Evolutionary conservation across 768 basidiomycete genomes (phyloP).

Genomic region (Infundibulicybe gibba): DNA sequence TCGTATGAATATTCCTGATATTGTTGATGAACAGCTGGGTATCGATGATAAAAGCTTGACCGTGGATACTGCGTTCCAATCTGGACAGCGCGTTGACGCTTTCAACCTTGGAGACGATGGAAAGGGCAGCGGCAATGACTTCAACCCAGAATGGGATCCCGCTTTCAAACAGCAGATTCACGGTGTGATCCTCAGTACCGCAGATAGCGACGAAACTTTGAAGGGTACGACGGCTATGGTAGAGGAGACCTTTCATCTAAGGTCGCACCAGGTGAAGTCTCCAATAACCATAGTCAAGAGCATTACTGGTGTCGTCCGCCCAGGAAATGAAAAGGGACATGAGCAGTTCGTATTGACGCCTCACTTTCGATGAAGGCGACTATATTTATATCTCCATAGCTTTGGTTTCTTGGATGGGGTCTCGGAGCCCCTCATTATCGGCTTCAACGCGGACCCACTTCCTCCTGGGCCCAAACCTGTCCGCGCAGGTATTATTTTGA

Average conservation of each 20-base stretch:
- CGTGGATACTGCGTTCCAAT: slow-evolving; percentile 27
- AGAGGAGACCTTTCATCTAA: no score
- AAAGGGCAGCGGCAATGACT: slow-evolving; percentile 6
- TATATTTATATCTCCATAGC: no score
- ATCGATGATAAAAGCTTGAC: slow-evolving; percentile 36
- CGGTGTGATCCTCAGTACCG: slow-evolving; percentile 10
- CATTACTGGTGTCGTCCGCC: no score
- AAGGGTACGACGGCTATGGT: slow-evolving; percentile 2
- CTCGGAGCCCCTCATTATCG: slow-evolving; percentile 43
- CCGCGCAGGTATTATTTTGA: slow-evolving; percentile 38
- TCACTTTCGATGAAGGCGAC: no score
- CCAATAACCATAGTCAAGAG: no score
- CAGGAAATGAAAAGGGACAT: no score
- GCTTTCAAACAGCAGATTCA: slow-evolving; percentile 9
- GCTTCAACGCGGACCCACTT: slow-evolving; percentile 28
- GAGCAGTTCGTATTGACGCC: not conserved
- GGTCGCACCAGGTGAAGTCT: no score
- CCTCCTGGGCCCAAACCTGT: slow-evolving; percentile 35
- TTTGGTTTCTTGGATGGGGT: slow-evolving; percentile 54
- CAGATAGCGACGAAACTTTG: slow-evolving; percentile 2
- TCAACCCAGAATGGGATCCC: slow-evolving; percentile 5
- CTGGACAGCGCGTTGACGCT: slow-evolving; percentile 39
- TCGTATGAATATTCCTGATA: not conserved
- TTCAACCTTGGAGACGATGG: slow-evolving; percentile 8
- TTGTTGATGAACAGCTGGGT: slow-evolving; percentile 24